phyloP scores from a whole-genome alignment of 2,329 filamentous ascomycete genomes.

The Byssoonygena ceratinophila region DNA sequence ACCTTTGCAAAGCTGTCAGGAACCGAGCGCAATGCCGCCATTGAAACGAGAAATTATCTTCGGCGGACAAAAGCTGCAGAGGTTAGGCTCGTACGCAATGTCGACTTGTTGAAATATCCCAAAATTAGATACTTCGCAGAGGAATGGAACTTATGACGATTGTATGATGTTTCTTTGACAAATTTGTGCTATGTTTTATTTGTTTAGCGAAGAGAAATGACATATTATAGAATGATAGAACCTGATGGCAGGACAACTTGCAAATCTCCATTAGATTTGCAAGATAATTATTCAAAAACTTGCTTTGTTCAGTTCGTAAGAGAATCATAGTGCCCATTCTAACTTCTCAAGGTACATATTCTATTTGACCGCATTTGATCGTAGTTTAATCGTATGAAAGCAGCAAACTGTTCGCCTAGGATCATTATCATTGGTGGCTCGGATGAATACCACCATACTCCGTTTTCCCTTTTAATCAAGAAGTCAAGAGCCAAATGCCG shows the following conservation, averaged over 20 bases:
- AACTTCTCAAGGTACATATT: too few species aligned
- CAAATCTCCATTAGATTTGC: background rate
- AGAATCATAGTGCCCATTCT: too few species aligned
- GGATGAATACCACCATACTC: background rate
- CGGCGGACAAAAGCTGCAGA: conserved; percentile 76
- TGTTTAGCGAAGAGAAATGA: background rate
- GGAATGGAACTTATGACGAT: conserved; percentile 9
- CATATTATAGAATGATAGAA: background rate
- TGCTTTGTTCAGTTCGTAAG: too few species aligned
- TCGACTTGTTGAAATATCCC: conserved; percentile 57
- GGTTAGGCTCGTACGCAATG: conserved; percentile 68
- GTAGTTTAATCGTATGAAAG: background rate
- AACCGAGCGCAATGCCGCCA: conserved; percentile 39
- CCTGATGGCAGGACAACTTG: background rate
- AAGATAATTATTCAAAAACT: background rate
- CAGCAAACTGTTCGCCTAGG: background rate
- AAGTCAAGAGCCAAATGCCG: background rate
- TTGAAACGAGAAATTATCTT: conserved; percentile 52
- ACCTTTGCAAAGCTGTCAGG: conserved; percentile 16
- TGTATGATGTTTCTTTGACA: background rate
- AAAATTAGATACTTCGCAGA: conserved; percentile 51
- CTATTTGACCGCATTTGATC: background rate
- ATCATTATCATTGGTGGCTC: background rate
- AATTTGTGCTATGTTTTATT: background rate
- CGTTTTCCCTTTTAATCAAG: background rate